Evolutionary conservation across 2,329 filamentous ascomycete species (phyloP).

Genomic region (Leptographium procerum): DNA sequence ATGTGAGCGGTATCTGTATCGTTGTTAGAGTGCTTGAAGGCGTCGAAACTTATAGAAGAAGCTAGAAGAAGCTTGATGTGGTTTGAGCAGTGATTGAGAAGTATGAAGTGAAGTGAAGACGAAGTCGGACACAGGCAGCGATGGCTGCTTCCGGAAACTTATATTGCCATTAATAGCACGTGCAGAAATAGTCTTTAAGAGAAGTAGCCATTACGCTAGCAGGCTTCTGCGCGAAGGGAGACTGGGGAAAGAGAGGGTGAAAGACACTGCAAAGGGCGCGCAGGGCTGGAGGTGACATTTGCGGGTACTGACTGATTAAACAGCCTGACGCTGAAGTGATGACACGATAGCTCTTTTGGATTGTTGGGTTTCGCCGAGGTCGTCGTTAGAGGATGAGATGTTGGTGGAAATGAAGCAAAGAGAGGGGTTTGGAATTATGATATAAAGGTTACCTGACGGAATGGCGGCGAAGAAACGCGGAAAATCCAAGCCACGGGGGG

Average conservation of each 20-base stretch:
- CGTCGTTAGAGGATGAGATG: background rate
- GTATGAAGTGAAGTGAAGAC: background rate
- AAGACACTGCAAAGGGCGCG: background rate
- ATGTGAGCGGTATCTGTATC: too few relatives aligned
- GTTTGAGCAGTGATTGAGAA: background rate
- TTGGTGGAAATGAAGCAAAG: background rate
- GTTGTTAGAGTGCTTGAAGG: background rate
- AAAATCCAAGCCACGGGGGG: background rate
- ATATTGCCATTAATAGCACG: too few relatives aligned
- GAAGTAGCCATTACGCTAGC: background rate
- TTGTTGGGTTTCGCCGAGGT: background rate
- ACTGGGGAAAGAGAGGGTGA: background rate
- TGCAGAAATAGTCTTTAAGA: background rate
- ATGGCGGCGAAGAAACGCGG: background rate
- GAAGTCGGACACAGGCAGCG: background rate
- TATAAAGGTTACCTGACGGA: background rate
- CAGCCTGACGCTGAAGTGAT: background rate
- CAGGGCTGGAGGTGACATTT: background rate
- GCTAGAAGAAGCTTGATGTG: background rate
- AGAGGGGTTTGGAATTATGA: background rate
- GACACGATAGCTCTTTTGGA: background rate
- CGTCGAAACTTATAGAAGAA: background rate
- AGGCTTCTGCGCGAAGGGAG: background rate
- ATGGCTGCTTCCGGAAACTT: background rate
- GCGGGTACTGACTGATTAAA: background rate